Base-by-base conservation (phyloP, 1,139 yeast species). In the Scheffersomyces segobiensis region DNA sequence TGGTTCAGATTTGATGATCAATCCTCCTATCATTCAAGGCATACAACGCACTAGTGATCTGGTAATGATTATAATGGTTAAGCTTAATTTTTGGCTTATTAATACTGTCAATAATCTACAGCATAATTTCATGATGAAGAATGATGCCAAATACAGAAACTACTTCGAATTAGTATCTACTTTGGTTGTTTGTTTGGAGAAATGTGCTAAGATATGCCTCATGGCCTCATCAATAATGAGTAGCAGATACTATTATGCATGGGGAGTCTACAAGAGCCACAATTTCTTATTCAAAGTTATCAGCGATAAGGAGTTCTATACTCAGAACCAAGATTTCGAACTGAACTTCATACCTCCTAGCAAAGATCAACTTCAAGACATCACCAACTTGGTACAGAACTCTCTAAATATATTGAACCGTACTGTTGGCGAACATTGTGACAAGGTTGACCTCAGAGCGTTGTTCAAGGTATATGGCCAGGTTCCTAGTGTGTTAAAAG, bases 41-140 rank as follows among this genome's bases (percentile, higher is more conserved):
- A 68, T 80, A 46, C 80, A 77, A 59, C 75, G 76, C 58, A 62
- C 79, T 5, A 75, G 75, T 59, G 80, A 77, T 59, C 64, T 76
- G 10, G 63, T 70, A 52, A 62, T 76, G 50, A 73, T 79, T 1
- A 65, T 74, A 32, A 67, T 76, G 12, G 68, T 76, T 3, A 65
- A 78, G 14, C 60, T 62, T 18, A 67, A 66, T 53, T 48, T 48
- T 24, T 48, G 50, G 50, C 24, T 48, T 17, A 20, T 20, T 17
- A 17, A 24, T 12, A 48, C 18, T 17, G 26, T n/a, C n/a, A 59
- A 56, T 21, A 55, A 56, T 22, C 53, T 55, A 50, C 54, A 57
- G 1, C 60, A 58, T 14, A 59, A 59, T 14, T 60, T 58, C 46
- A 20, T 21, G 10, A 48, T 48, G 50, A 48, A 48, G 17, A 12